Evolutionary conservation across 2,329 filamentous ascomycete species (phyloP), one percentile per base, ranked within the genome.

Genomic region (Colletotrichum australisinense): DNA sequence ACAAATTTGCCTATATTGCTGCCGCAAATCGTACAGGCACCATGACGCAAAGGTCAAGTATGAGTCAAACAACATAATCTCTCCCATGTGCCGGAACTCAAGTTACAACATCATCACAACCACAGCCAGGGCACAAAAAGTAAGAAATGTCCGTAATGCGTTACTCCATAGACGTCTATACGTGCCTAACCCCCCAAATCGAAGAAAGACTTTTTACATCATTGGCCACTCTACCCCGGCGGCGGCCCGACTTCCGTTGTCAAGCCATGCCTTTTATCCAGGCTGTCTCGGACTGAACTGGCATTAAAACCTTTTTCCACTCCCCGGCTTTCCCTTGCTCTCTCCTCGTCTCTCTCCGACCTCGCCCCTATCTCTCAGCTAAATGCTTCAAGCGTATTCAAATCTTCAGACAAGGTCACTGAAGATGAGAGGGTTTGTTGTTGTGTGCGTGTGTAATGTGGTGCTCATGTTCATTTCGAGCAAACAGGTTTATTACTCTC

Each of bases 151-250:
- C 72, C 72, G 62, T 74, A 73, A 74, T 74, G 72, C 72, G 69
- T 74, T 72, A 74, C 63, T 73, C 72, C 63, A 73, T 68, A 72
- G 71, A 71, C 67, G 67, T 74, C 72, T 72, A 74, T 73, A 59
- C 68, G 63, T 67, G 69, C 63, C 69, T 68, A 55, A 58, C 68
- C 67, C 63, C 69, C 42, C 42, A 49, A 49, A 59, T 59, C 57
- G 71, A 72, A 72, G 58, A 65, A 68, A 72, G 71, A 73, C 71
- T 71, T 74, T 74, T 74, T 74, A 73, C 72, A 74, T 72, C 46
- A 72, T 73, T 68, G 69, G 52, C 69, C 71, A 57, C 38, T 49
- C 71, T 70, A 28, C 60, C 59, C 60, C 38, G 38, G 38, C 38
- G 67, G 66, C 66, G 46, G 12, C 55, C 66, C 66, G 63, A 62